Evolutionary conservation across 225 moss, liverwort and hornwort species (phyloP).

Genomic region (Climacium dendroides): DNA sequence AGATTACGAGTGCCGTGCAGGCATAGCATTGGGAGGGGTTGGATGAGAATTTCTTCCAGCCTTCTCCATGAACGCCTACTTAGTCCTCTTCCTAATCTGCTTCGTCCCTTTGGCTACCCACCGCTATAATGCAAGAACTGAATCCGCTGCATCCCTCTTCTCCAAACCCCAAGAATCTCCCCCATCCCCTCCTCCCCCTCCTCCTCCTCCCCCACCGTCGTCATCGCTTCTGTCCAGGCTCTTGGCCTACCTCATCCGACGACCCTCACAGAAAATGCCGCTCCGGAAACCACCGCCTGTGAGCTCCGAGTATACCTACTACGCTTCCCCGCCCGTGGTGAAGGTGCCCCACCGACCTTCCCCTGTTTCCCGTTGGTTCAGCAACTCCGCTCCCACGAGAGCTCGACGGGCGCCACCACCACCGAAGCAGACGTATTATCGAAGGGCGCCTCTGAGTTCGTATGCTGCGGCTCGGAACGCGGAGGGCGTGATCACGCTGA

Average conservation of each 20-base stretch:
- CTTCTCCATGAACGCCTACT: slow-evolving; percentile 55
- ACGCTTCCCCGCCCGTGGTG: slow-evolving; percentile 32
- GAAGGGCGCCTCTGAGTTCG: slow-evolving; percentile 28
- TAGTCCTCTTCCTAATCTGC: slow-evolving; percentile 46
- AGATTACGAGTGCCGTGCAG: not conserved
- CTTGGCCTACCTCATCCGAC: slow-evolving; percentile 6
- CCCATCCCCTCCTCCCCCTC: not conserved
- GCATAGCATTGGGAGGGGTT: not conserved
- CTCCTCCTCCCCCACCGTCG: slow-evolving; percentile 1
- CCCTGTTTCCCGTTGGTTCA: slow-evolving; percentile 43
- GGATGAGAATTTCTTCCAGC: slow-evolving; percentile 1
- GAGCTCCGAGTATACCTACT: slow-evolving; percentile 21
- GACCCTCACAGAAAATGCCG: not conserved
- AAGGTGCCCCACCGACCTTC: slow-evolving; percentile 28
- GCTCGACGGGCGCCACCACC: slow-evolving; percentile 7
- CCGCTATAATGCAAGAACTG: slow-evolving; percentile 32
- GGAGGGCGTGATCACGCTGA: slow-evolving; percentile 37
- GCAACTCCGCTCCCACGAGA: slow-evolving; percentile 17
- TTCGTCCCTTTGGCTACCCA: slow-evolving; percentile 35
- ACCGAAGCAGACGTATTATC: slow-evolving; percentile 1
- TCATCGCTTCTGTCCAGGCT: slow-evolving; percentile 11
- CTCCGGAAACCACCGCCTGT: slow-evolving; percentile 11
- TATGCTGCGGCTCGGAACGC: slow-evolving; percentile 38
- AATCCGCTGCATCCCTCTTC: not conserved
- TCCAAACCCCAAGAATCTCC: not conserved